phyloP scores from a whole-genome alignment of 768 basidiomycete species.

The Pleurotus eryngii region DNA sequence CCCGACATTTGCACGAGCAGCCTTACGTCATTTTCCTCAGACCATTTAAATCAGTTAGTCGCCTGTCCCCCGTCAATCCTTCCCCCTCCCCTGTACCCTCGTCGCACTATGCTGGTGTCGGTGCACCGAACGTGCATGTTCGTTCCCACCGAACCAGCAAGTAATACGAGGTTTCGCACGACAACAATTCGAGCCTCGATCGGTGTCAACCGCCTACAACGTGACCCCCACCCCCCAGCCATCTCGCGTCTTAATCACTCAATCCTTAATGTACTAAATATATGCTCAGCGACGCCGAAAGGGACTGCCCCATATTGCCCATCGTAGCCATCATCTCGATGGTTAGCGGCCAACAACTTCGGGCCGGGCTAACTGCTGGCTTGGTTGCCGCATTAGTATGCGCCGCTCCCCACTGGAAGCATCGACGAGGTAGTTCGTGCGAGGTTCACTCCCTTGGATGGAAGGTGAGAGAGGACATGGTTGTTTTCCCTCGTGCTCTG shows the following conservation, averaged over 20 bases:
- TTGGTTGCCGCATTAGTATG: constrained; percentile 2
- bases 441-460: constrained; percentile 5
- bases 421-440: background rate
- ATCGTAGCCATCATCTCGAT: background rate
- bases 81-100: no score
- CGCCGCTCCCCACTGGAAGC: constrained; percentile 3
- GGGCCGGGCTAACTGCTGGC: background rate
- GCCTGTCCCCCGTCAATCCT: no score
- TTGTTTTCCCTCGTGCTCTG: background rate
- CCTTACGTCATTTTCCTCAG: background rate
- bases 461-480: background rate
- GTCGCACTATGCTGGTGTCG: no score
- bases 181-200: no score
- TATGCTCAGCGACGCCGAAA: no score
- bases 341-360: constrained; percentile 1
- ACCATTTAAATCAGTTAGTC: background rate
- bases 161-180: no score
- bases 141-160: no score
- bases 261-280: no score
- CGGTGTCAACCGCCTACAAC: no score
- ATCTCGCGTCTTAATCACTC: no score
- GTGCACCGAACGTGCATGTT: no score
- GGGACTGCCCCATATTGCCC: background rate
- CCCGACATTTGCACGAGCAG: background rate
- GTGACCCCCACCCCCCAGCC: no score